These are phyloP conservation scores for Chlamydomonas asymmetrica DNA, from an alignment of 139 green algal species.

Conservation along the genomic window DNA sequence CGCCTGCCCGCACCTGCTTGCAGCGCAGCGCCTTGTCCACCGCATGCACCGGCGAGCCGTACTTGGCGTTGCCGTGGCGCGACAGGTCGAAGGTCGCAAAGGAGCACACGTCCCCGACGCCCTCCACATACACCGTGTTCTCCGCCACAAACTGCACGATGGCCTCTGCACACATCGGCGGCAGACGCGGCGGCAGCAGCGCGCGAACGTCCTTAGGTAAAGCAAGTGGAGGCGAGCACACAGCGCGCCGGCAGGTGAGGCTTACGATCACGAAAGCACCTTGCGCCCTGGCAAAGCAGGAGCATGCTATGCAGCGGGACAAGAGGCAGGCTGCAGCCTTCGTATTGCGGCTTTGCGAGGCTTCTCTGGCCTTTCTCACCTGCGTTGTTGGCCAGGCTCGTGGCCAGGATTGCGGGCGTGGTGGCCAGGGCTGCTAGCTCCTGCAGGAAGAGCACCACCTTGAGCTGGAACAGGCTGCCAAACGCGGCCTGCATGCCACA, in stretches of 20 bases:
- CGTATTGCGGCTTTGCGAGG: too few relatives aligned
- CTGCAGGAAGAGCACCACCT: slow-evolving; percentile 83
- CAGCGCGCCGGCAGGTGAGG: not conserved
- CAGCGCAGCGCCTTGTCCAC: slow-evolving; percentile 44
- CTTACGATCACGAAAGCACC: too few relatives aligned
- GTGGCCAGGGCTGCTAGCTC: slow-evolving; percentile 82
- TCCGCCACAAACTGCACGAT: slow-evolving; percentile 78
- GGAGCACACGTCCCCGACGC: slow-evolving; percentile 90
- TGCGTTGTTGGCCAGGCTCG: slow-evolving; percentile 56
- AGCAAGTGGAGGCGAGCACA: not conserved
- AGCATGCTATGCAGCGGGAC: too few relatives aligned
- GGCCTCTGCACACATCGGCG: not conserved
- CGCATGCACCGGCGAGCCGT: slow-evolving; percentile 56
- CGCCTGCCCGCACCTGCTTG: too few relatives aligned
- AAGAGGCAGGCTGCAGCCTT: too few relatives aligned
- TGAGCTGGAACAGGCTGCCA: slow-evolving; percentile 82
- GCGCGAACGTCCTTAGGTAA: not conserved
- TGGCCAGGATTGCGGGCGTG: slow-evolving; percentile 86
- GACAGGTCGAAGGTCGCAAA: slow-evolving; percentile 82
- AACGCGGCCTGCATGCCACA: slow-evolving; percentile 83
- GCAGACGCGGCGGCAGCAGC: not conserved
- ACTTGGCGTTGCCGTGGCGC: slow-evolving; percentile 82
- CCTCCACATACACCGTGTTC: slow-evolving; percentile 64
- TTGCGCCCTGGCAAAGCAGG: too few relatives aligned
- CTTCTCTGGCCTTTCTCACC: not conserved